These are phyloP conservation scores for Eucommia ulmoides DNA, from an alignment of 257 asterid genomes.

Conservation along the genomic window DNA sequence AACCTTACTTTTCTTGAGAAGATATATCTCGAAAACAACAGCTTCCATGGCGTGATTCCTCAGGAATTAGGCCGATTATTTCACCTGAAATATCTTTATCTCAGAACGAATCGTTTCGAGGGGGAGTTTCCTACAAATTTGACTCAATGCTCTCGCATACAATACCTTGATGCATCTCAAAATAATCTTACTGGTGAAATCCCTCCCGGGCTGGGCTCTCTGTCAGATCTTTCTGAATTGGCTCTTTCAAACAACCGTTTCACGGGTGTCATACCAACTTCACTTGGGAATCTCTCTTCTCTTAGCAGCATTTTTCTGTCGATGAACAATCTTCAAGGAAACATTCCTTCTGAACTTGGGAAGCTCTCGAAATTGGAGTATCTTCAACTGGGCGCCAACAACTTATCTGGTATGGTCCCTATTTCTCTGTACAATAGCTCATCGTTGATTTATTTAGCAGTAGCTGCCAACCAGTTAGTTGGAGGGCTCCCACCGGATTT, in stretches of 20 bases:
- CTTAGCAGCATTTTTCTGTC: not conserved
- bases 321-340: constrained; percentile 12
- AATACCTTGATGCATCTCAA: constrained; percentile 6
- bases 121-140: constrained; percentile 14
- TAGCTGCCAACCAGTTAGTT: constrained; percentile 9
- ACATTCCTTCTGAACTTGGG: constrained; percentile 10
- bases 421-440: constrained; percentile 15
- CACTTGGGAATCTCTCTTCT: constrained; percentile 19
- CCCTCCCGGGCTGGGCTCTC: constrained; percentile 9
- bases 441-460: constrained; percentile 7
- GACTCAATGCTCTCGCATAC: constrained; percentile 12
- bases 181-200: constrained; percentile 10
- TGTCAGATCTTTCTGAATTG: constrained; percentile 9
- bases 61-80: constrained; percentile 7
- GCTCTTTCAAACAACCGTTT: constrained; percentile 8
- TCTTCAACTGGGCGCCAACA: constrained; percentile 12
- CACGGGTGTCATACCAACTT: constrained; percentile 15
- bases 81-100: constrained; percentile 6
- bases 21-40: constrained; percentile 11
- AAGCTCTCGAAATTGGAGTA: constrained; percentile 4
- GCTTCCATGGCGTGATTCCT: constrained; percentile 12
- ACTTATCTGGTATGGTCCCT: constrained; percentile 13
- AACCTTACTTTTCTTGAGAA: constrained; percentile 13
- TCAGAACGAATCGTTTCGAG: constrained; percentile 7
- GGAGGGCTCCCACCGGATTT: constrained; percentile 13